These are phyloP conservation scores for Cladosporium cucumerinum DNA, from an alignment of 2,329 filamentous ascomycete genomes.

Conservation along the genomic window DNA sequence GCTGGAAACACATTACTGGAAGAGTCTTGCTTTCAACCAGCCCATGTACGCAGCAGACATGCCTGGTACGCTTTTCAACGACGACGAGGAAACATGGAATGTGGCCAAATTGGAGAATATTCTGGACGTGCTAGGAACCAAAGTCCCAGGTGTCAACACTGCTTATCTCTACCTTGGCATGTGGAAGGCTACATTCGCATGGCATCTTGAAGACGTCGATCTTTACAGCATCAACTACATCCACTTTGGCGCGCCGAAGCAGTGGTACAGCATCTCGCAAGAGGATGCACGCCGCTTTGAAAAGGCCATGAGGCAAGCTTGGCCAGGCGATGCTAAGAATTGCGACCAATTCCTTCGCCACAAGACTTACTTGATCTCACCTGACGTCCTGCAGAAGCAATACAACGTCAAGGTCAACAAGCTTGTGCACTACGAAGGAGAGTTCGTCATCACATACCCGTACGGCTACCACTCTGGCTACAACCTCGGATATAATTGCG, in stretches of 20 bases:
- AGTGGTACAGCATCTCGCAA: conserved; percentile 99
- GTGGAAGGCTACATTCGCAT: conserved; percentile 99
- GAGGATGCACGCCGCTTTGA: conserved; percentile 91
- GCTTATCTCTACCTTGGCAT: conserved; percentile 97
- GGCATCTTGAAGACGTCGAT: conserved; percentile 98
- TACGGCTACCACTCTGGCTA: conserved; percentile 98
- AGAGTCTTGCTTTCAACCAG: conserved; percentile 89
- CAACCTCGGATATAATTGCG: conserved; percentile 97
- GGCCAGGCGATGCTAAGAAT: conserved; percentile 91
- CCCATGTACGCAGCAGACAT: conserved; percentile 96
- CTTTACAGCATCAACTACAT: conserved; percentile 99
- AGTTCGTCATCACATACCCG: conserved; percentile 97
- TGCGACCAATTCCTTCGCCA: conserved; percentile 95
- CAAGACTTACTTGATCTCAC: conserved; percentile 96
- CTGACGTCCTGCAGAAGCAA: conserved; percentile 77
- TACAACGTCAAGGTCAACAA: conserved; percentile 97
- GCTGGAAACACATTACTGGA: conserved; percentile 94
- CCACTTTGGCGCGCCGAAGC: conserved; percentile 96
- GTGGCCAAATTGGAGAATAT: conserved; percentile 91
- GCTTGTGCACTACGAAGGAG: conserved; percentile 89
- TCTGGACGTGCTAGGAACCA: conserved; percentile 88
- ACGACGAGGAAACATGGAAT: conserved; percentile 82
- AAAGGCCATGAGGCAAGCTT: conserved; percentile 88
- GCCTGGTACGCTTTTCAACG: conserved; percentile 90
- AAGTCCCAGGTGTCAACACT: conserved; percentile 96